Evolutionary conservation across 345 rosid genomes (phyloP), one percentile per base, ranked within the genome.

Genomic region (Gossypioides kirkii): DNA sequence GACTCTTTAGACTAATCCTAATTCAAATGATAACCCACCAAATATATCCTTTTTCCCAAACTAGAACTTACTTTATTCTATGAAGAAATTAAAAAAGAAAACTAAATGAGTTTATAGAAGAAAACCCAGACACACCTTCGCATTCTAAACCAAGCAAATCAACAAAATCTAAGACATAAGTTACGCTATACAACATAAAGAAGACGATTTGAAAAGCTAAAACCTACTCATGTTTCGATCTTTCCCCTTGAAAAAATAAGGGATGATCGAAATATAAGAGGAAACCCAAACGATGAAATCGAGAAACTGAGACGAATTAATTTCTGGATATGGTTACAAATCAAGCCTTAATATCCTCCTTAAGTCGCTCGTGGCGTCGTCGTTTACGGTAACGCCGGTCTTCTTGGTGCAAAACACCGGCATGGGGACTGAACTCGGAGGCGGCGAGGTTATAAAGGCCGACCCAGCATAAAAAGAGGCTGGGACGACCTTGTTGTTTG

Each of bases 221-320:
- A 47, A 47, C 14, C 56, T 9, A 46, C 8, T 14, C 2, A 23
- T 42, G 23, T 77, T 79, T 76, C 85, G 76, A 80, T 61, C 79
- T 47, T 26, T 83, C 95, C 97, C 93, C 80, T 87, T 87, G 97
- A 92, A 92, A 92, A 92, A 89, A 92, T 90, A 92, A 86, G 87
- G 84, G 97, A 92, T 79, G 74, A 76, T 2, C 74, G 78, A 72
- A 32, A 70, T 23, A 65, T 17, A 70, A 58, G 41, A 72, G 45
- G 66, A 23, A 77, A 68, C 62, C 71, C 70, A 73, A 61, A 74
- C 23, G 63, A 73, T 32, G 38, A 32, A 53, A 10, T 13, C 6
- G 12, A 14, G 12, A 69, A 6, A 9, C 58, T 22, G 54, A 36
- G 10, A 25, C 32, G 22, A 41, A 20, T 50, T 68, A 7, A n/a